Percentiles rank a stretch among this genome's conserved stretches.
These are phyloP conservation scores for Backusella sp. DNA, from an alignment of 192 early-diverging fungal species.

Conservation along the genomic window DNA sequence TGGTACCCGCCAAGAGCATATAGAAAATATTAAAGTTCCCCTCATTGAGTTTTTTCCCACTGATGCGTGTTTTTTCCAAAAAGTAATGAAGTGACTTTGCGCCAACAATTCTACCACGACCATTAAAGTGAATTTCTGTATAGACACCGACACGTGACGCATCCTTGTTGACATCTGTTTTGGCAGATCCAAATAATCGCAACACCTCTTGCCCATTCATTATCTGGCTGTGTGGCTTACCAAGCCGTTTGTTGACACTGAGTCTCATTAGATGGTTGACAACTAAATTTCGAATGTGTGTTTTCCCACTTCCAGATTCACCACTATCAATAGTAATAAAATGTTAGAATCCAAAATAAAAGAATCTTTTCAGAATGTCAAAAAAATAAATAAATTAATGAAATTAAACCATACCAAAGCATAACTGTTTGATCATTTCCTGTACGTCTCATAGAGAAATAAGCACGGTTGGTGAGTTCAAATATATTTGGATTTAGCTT, in stretches of 20 bases:
- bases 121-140: constrained; percentile 88
- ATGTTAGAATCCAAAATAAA: neutral
- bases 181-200: constrained; percentile 76
- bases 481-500: constrained; percentile 61
- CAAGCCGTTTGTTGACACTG: constrained; percentile 70
- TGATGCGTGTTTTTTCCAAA: constrained; percentile 60
- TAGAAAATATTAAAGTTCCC: constrained; percentile 78
- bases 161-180: constrained; percentile 55
- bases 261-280: constrained; percentile 74
- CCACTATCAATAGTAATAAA: constrained; percentile 54
- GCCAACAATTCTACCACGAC: constrained; percentile 80
- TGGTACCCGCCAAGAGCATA: constrained; percentile 67
- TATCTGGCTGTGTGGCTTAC: constrained; percentile 66
- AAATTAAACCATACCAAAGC: constrained; percentile 44
- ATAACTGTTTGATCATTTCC: constrained; percentile 72
- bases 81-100: constrained; percentile 74
- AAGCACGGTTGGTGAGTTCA: constrained; percentile 65
- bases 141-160: constrained; percentile 79
- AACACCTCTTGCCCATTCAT: constrained; percentile 68
- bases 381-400: too few species aligned
- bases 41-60: constrained; percentile 50
- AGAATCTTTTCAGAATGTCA: too few species aligned
- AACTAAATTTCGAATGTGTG: constrained; percentile 64
- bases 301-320: constrained; percentile 83
- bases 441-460: constrained; percentile 66